Evolutionary conservation across 768 basidiomycete genomes (phyloP).

Genomic region (Lentinula aciculospora): DNA sequence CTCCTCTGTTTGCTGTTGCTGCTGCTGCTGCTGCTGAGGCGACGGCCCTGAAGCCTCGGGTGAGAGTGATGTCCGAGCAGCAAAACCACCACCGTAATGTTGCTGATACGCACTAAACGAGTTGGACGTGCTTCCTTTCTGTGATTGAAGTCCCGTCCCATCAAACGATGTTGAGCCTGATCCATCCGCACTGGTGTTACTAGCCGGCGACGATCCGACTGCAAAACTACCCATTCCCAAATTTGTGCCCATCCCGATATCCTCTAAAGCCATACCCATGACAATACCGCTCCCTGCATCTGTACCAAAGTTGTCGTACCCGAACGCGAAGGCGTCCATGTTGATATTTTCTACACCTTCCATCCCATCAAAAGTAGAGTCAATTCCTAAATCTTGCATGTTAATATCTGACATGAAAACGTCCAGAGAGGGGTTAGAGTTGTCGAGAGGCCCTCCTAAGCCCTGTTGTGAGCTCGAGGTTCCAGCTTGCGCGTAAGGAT

Average conservation of each 20-base stretch:
- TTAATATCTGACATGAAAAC: slow-evolving; percentile 3
- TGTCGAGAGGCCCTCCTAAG: background rate
- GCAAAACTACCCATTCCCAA: background rate
- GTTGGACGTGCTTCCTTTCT: background rate
- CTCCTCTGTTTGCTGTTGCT: background rate
- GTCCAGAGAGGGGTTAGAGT: background rate
- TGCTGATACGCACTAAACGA: background rate
- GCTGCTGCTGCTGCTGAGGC: background rate
- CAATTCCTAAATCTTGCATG: background rate
- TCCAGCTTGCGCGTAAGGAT: too few species aligned
- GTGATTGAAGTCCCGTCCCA: background rate
- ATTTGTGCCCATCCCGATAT: slow-evolving; percentile 1
- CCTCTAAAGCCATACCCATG: slow-evolving; percentile 6
- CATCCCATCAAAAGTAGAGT: background rate
- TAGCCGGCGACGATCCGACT: background rate
- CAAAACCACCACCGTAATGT: background rate
- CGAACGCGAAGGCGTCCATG: slow-evolving; percentile 1
- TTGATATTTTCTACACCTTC: slow-evolving; percentile 1
- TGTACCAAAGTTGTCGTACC: slow-evolving; percentile 4
- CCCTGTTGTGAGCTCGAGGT: background rate
- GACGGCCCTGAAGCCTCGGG: background rate
- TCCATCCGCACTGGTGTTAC: background rate
- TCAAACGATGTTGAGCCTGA: background rate
- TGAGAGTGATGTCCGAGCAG: background rate
- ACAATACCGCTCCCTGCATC: slow-evolving; percentile 5